Conservation (phyloP, 140 eudicot species). For the Eryngium alpinum region DNA sequence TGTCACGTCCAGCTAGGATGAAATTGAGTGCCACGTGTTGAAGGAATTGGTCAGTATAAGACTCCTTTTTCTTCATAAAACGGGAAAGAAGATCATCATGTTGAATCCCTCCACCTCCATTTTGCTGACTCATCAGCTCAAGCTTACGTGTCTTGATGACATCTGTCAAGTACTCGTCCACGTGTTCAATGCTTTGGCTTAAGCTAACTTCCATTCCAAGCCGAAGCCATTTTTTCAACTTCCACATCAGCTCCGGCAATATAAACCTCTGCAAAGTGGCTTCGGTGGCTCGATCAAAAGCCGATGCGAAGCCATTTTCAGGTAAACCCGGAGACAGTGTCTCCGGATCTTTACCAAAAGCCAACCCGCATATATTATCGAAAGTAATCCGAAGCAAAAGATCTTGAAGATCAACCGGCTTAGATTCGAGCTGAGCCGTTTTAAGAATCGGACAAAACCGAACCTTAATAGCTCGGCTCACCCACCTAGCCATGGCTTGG, state of each 20-base stretch:
- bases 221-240: constrained; percentile 68
- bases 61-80: constrained; percentile 86
- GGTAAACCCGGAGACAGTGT: constrained; percentile 45
- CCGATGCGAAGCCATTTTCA: constrained; percentile 13
- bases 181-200: constrained; percentile 62
- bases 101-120: constrained; percentile 41
- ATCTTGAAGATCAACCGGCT: constrained; percentile 81
- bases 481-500: constrained; percentile 99
- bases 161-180: constrained; percentile 62
- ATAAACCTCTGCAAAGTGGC: constrained; percentile 18
- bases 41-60: constrained; percentile 58
- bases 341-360: constrained; percentile 79
- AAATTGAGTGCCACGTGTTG: constrained; percentile 96
- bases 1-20: constrained; percentile 99
- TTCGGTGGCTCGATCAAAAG: constrained; percentile 21
- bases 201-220: constrained; percentile 72
- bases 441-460: constrained; percentile 64
- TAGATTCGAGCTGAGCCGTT: constrained; percentile 59
- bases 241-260: constrained; percentile 20
- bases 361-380: constrained; percentile 85
- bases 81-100: constrained; percentile 77
- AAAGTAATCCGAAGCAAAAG: constrained; percentile 82
- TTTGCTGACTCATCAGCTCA: constrained; percentile 40
- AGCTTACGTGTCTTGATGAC: constrained; percentile 83
- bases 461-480: constrained; percentile 70